Evolutionary conservation across 2,329 filamentous ascomycete genomes (phyloP).

Genomic region (Fusarium verticillioides): DNA sequence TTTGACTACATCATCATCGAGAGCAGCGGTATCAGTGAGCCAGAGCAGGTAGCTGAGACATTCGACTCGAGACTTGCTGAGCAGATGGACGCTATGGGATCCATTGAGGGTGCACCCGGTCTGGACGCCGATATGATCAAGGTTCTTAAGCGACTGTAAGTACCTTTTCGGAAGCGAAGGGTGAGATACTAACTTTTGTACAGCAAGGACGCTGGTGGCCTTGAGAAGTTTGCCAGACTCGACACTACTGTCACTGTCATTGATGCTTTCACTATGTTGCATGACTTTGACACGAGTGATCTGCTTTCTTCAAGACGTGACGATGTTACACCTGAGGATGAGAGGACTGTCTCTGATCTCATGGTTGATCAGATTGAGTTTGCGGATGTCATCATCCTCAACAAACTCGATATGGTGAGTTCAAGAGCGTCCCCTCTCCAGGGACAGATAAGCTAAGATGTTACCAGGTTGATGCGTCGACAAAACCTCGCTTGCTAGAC

Average conservation of each 20-base stretch:
- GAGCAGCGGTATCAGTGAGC: constrained; percentile 77
- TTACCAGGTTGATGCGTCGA: constrained; percentile 51
- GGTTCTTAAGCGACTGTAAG: constrained; percentile 52
- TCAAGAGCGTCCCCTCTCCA: rapidly evolving
- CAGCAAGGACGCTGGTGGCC: constrained; percentile 66
- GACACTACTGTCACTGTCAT: constrained; percentile 80
- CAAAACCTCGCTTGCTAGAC: constrained; percentile 59
- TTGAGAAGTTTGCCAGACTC: constrained; percentile 72
- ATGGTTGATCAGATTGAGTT: constrained; percentile 85
- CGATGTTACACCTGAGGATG: constrained; percentile 73
- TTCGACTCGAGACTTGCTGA: constrained; percentile 69
- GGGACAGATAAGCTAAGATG: neutral
- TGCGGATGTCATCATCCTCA: constrained; percentile 77
- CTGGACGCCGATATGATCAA: constrained; percentile 51
- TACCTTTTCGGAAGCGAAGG: rapidly evolving
- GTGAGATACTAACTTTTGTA: neutral
- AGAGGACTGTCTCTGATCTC: constrained; percentile 78
- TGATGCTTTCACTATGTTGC: constrained; percentile 77
- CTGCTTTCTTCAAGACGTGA: constrained; percentile 72
- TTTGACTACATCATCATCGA: constrained; percentile 80
- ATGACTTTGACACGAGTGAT: constrained; percentile 77
- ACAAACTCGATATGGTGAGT: constrained; percentile 73
- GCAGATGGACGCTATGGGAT: constrained; percentile 53
- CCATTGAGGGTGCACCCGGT: constrained; percentile 44
- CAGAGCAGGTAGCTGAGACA: constrained; percentile 78